Evolutionary conservation across 2,329 filamentous ascomycete genomes (phyloP), one percentile per base, ranked within the genome.

Genomic region (Diaporthe citrichinensis): DNA sequence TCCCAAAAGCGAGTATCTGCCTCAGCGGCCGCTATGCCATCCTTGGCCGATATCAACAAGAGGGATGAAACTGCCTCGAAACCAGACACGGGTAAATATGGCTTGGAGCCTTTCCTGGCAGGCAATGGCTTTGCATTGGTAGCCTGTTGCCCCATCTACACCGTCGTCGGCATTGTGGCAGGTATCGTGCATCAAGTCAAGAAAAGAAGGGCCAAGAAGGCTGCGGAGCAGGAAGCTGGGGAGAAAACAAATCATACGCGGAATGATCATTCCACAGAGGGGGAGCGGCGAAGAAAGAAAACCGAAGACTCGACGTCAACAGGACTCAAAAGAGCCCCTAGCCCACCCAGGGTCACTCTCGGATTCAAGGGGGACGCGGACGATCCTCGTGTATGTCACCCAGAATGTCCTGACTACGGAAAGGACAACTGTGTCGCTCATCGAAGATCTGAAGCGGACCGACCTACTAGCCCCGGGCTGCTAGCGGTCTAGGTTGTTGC

Each of bases 31-130:
- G 20, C 58, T 15, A 61, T 61, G 58, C 58, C 58, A 17, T 41
- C 58, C 58, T 44, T 61, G 58, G 25, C 23, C 10, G 5, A 61
- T 6, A 41, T 61, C 58, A 61, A 61, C n/a, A 61, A 44, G 58
- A 61, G 58, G 36, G 58, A 61, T 12, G 58, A 41, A 25, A 61
- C 58, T n/a, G 58, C 58, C 58, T 61, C 58, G 15, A 61, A 61
- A 41, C 58, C 58, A 61, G 58, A 61, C 58, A 61, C 58, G 14
- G 58, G 36, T 2, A 61, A 61, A 61, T 61, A 61, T 41, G 58
- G 58, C 58, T 61, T 61, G 58, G 58, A 28, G n/a, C 58, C 58
- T 61, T 61, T 61, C 36, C 41, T 61, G 58, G 58, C 23, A 61
- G 58, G 8, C 12, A 17, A 14, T 14, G 58, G 58, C 3, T 61